phyloP scores from a whole-genome alignment of 805 yeast species.

The Metschnikowia cerradonensis region DNA sequence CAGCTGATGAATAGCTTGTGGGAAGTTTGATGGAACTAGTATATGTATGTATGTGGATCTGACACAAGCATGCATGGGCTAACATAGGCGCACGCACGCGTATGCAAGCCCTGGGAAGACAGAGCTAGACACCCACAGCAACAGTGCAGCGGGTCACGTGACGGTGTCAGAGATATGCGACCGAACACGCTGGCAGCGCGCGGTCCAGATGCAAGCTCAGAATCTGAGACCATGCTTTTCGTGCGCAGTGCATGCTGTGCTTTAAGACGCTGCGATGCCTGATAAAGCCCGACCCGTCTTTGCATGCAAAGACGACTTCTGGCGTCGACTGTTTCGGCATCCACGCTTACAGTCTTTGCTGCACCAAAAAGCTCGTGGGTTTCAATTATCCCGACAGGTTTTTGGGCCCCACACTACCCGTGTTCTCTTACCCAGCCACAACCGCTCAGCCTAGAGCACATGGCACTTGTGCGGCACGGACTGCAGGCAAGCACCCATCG shows the following conservation, averaged over 20 bases:
- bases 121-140: neutral
- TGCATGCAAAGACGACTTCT: neutral
- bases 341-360: too few relatives aligned
- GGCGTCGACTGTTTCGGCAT: neutral
- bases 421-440: neutral
- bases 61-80: conserved; percentile 4
- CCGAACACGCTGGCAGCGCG: conserved; percentile 5
- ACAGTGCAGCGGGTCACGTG: conserved; percentile 3
- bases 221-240: conserved; percentile 3
- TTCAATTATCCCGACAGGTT: neutral
- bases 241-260: conserved; percentile 6
- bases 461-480: conserved; percentile 1
- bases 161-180: neutral
- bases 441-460: neutral
- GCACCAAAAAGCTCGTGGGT: too few relatives aligned
- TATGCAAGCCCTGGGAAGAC: conserved; percentile 2
- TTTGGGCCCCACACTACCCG: neutral
- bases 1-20: too few relatives aligned
- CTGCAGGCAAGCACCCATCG: neutral
- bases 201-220: conserved; percentile 1
- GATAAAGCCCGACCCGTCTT: neutral
- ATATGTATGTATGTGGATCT: neutral
- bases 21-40: neutral
- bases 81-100: conserved; percentile 5
- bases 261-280: neutral